Base-by-base conservation (phyloP, 1,139 yeast species). In the Wickerhamomyces sp. region DNA sequence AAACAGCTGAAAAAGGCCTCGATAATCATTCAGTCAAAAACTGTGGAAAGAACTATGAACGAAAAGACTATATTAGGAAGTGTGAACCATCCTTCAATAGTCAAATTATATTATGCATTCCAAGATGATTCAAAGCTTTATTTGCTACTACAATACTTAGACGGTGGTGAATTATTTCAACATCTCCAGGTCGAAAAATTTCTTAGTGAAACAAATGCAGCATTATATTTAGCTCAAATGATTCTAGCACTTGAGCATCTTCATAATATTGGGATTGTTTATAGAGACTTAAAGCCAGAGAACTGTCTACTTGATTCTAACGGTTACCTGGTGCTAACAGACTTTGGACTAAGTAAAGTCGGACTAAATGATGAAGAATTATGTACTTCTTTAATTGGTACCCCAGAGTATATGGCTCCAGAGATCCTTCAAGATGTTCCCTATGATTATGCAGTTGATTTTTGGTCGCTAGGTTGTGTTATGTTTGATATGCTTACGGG, bases 381-480 rank as follows among this genome's bases (percentile, higher is more conserved):
- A 31, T 81, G 76, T 58, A 84, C 76, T 52, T 81, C 96, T 2
- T 77, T 90, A 57, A 83, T 89, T 25, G 98, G 97, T 0, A 90
- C 97, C 0, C 95, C 96, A 0, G 96, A 89, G 61, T 90, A 89
- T 59, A 89, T 90, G 87, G 97, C 97, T 0, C 98, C 98, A 1
- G 97, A 92, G 59, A 85, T 92, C 25, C 64, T 92, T 21, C 77
- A 76, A 38, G 96, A 96, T 20, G 78, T 82, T 47, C 80, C 83
- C n/a, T 92, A 92, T 58, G 92, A 89, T 48, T 81, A 76, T 48
- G 74, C 81, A 9, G 96, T 94, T 10, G 98, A 92, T 59, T 92
- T 97, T 95, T 92, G 97, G 95, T 88, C 97, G 0, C 68, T 92
- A 24, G 97, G 98, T 0, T 88, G 96, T 49, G 87, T 92, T 7